Evolutionary conservation across 208 protist genomes (phyloP), one percentile per base, ranked within the genome.

Genomic region (Acanthamoeba lenticulata): DNA sequence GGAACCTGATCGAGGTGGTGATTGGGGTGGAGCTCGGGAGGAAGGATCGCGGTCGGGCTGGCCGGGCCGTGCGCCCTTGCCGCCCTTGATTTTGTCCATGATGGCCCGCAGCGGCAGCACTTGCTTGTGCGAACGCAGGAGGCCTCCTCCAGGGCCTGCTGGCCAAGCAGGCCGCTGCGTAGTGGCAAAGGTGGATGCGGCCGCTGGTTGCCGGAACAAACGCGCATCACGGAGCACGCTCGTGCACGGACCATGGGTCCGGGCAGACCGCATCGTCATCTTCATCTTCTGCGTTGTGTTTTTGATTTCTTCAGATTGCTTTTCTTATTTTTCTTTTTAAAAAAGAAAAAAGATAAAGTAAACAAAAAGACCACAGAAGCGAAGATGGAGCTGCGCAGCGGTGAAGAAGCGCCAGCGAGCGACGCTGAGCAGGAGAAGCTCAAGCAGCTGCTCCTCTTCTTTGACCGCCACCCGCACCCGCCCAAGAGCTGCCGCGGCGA

Each of bases 401-500:
- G n/a, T n/a, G n/a, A 57, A 57, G 52, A 21, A 57, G 17, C 52
- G 17, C 42, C 6, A 1, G 13, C 11, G 42, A 81, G 2, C 2
- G 2, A 74, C n/a, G 17, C 5, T 9, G 65, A 29, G n/a, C 2
- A 32, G 65, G n/a, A 40, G 65, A 42, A 42, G 65, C 65, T 74
- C 32, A 74, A 83, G 72, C 15, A 83, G 72, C 72, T 83, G 13
- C 38, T 83, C 15, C 5, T n/a, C 5, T 83, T 83, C 72, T 83
- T 52, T 38, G 72, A 83, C 40, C 34, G 27, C 21, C 72, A 83
- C 27, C 40, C 72, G 21, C 72, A 83, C 72, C 72, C 72, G 13
- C 72, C 40, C 38, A 83, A 83, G 38, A 83, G 72, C 72, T 83
- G 34, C 72, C 72, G 72, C 40, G n/a, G 32, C 13, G 72, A 44